Base-by-base conservation (phyloP, 2,329 filamentous ascomycete genomes). In the Cercospora sesami region DNA sequence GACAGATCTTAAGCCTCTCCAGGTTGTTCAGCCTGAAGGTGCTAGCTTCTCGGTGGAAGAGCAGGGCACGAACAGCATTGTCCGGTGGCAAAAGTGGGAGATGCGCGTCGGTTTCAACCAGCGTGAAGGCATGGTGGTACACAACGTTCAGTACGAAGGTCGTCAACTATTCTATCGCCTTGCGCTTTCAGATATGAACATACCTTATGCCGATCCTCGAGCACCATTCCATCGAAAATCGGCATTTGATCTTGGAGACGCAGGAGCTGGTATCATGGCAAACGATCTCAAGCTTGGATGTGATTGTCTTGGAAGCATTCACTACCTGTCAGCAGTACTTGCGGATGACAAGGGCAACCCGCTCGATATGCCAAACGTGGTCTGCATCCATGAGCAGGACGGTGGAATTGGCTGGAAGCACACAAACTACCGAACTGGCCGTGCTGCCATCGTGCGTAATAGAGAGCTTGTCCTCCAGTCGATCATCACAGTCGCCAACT, bases 341-440 rank as follows among this genome's bases (percentile, higher is more conserved):
- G 51, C 61, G 14, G 61, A 67, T 36, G 58, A 63, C 48, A 67
- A 67, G 60, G 68, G 71, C n/a, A 82, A 85, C 16, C 83, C 86
- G 0, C 75, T 86, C 2, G 78, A 83, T 1, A 85, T 90, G 81
- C 85, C 88, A n/a, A 91, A 91, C 68, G 85, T 88, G 10, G 81
- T 91, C 42, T 91, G 89, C 75, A 83, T 91, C 59, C 89, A 91
- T 74, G 89, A 91, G 75, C 89, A 91, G 77, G 89, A 91, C 71
- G 86, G 83, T 26, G 89, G 89, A 4, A 87, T 90, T 66, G 86
- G 86, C 51, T 90, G 89, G 83, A 91, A 91, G 75, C 89, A 91
- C 77, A 89, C 88, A 5, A 90, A 91, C 78, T 89, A 86, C 80
- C 83, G 88, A 4, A 90, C 87, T 0, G 81, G 83, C 33, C 83